Base-by-base conservation (phyloP, 345 rosid species). In the Garcia nutans region DNA sequence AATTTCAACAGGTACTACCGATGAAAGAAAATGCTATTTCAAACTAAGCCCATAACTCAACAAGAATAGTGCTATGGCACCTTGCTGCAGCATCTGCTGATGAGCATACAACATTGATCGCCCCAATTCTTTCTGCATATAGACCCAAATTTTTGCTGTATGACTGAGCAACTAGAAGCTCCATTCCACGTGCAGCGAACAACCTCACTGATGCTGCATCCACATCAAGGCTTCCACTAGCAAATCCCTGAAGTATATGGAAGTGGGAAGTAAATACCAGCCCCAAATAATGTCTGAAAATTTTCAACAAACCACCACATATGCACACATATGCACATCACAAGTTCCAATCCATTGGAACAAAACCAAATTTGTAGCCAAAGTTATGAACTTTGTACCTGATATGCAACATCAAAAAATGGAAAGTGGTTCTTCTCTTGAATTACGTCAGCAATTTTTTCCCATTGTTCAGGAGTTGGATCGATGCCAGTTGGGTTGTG, bases 401-500 rank as follows among this genome's bases (percentile, higher is more conserved):
- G 98, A 88, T 96, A 96, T 49, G 99, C 99, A 82, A 96, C 97
- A 81, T 93, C 98, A 8, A 93, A 96, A 84, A 96, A 96, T 63
- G 97, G 96, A 80, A 93, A 87, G 58, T 93, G 98, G 83, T 90
- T 96, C 86, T 90, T 96, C 86, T 90, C 94, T 83, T 90, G 93
- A 87, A 96, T 92, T 71, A 87, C 88, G 85, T 93, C 92, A 31
- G 97, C 96, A 85, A 93, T 92, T 77, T 85, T 84, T 66, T 87
- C 91, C 98, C 99, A 96, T 68, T 96, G 99, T 58, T 89, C 95
- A 68, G 87, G 95, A 42, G 97, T 96, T 80, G 95, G 98, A 86
- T 96, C 98, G 70, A 96, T 96, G 33, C 99, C 99, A 8, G 98
- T 96, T 77, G 99, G 98, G 86, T 96, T 96, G 88, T 93, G 99